A percentile compares a stretch with the other conserved stretches of the same genome.
Evolutionary conservation across 257 asterid species (phyloP).

Genomic region (Schizonepeta tenuifolia): DNA sequence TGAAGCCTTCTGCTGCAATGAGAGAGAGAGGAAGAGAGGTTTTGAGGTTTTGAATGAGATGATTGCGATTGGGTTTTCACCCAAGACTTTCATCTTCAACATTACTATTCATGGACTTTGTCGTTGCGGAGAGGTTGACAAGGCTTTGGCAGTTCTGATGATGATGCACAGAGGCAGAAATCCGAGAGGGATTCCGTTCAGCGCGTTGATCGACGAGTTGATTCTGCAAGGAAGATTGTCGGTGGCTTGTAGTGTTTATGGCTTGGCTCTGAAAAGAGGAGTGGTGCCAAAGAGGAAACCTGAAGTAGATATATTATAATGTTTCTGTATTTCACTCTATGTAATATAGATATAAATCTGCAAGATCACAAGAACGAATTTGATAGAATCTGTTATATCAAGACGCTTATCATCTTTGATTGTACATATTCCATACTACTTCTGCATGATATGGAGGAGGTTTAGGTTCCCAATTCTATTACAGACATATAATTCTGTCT

Average conservation of each 20-base stretch:
- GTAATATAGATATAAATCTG: neutral
- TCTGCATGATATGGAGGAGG: neutral
- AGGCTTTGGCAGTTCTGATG: slow-evolving; percentile 44
- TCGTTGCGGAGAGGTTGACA: slow-evolving; percentile 44
- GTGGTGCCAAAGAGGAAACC: slow-evolving; percentile 53
- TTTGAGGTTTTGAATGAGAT: slow-evolving; percentile 48
- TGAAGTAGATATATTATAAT: neutral
- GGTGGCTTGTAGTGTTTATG: slow-evolving; percentile 53
- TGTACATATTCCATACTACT: neutral
- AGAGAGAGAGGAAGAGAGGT: slow-evolving; percentile 40
- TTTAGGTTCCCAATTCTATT: neutral
- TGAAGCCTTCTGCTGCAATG: slow-evolving; percentile 64
- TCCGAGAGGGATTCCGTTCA: slow-evolving; percentile 46
- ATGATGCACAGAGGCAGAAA: slow-evolving; percentile 46
- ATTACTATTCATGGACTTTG: slow-evolving; percentile 50
- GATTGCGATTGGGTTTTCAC: slow-evolving; percentile 54
- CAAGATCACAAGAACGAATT: slow-evolving; percentile 1
- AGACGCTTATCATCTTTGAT: slow-evolving; percentile 6
- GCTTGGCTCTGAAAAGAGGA: slow-evolving; percentile 58
- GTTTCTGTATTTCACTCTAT: neutral
- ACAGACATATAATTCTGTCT: slow-evolving; percentile 1
- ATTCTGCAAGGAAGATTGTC: slow-evolving; percentile 42
- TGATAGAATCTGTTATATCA: neutral
- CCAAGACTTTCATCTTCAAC: slow-evolving; percentile 59
- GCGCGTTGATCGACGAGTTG: slow-evolving; percentile 49